These are phyloP conservation scores for Exidia glandulosa DNA, from an alignment of 768 basidiomycete species.

Conservation along the genomic window DNA sequence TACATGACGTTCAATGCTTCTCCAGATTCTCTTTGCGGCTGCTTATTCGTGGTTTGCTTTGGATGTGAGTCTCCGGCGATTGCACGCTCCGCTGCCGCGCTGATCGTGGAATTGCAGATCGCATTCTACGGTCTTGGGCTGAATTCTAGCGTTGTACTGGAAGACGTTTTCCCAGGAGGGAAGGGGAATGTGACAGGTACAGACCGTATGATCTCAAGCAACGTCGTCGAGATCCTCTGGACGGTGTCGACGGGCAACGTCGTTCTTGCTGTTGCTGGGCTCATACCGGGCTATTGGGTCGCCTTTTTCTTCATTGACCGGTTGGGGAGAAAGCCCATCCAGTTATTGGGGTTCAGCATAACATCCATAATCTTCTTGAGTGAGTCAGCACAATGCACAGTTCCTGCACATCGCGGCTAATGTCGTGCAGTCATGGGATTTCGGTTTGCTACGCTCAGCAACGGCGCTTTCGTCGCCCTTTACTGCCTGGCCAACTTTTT, in stretches of 20 bases:
- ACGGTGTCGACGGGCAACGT: constrained; percentile 68
- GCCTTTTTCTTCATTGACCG: constrained; percentile 55
- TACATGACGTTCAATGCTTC: constrained; percentile 62
- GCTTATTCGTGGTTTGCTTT: constrained; percentile 86
- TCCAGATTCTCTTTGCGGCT: constrained; percentile 67
- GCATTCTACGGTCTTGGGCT: constrained; percentile 86
- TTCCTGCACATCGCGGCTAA: too few relatives aligned
- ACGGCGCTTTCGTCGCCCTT: constrained; percentile 65
- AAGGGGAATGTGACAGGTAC: too few relatives aligned
- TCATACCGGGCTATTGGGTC: constrained; percentile 72
- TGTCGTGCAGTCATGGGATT: constrained; percentile 45
- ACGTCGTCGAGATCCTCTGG: constrained; percentile 44
- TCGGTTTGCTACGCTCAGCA: constrained; percentile 37
- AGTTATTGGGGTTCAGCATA: constrained; percentile 62
- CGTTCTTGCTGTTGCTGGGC: constrained; percentile 63
- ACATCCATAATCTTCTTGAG: constrained; percentile 60
- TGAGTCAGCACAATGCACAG: too few relatives aligned
- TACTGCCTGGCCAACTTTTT: constrained; percentile 86
- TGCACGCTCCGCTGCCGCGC: too few relatives aligned
- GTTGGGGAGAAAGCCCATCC: constrained; percentile 77
- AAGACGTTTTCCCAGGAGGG: constrained; percentile 16
- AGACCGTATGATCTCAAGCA: too few relatives aligned
- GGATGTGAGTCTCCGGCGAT: too few relatives aligned
- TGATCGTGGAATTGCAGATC: too few relatives aligned
- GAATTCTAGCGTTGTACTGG: constrained; percentile 67